Percentiles rank a stretch among this genome's conserved stretches.
phyloP scores from a whole-genome alignment of 805 yeast species.

The Zygosaccharomyces gambellarensis region DNA sequence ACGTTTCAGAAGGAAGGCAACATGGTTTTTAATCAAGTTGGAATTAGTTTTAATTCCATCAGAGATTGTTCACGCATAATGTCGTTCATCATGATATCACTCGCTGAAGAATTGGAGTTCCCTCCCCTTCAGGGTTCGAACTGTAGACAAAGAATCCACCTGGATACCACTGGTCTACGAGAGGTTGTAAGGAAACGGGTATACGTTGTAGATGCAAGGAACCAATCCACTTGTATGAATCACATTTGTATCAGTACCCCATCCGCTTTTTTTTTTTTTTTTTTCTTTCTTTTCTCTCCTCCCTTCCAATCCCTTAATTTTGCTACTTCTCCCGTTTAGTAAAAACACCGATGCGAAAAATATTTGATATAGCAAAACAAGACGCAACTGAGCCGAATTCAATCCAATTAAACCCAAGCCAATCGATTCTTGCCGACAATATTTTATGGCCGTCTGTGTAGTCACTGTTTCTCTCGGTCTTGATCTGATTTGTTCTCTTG shows the following conservation, averaged over 20 bases:
- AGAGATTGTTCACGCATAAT: slow-evolving; percentile 40
- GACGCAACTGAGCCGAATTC: not conserved
- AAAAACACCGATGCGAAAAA: not conserved
- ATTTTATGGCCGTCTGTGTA: no score
- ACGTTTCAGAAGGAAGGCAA: slow-evolving; percentile 39
- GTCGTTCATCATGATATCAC: slow-evolving; percentile 34
- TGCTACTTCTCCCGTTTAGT: not conserved
- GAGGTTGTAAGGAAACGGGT: slow-evolving; percentile 3
- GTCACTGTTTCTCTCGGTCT: no score
- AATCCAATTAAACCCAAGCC: no score
- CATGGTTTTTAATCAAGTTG: slow-evolving; percentile 36
- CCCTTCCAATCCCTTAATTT: not conserved
- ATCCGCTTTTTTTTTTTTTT: not conserved
- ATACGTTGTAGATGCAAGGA: not conserved
- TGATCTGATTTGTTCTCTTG: no score
- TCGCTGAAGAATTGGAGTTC: no score
- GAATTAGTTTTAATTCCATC: slow-evolving; percentile 24
- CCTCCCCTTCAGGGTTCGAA: slow-evolving; percentile 5
- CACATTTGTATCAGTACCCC: not conserved
- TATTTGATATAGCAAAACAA: slow-evolving; percentile 7
- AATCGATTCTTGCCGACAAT: no score
- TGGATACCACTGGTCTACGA: slow-evolving; percentile 14
- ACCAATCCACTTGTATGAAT: not conserved
- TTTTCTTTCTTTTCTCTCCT: not conserved
- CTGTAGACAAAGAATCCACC: slow-evolving; percentile 10